These are phyloP conservation scores for Microdochium bolleyi DNA, from an alignment of 2,329 filamentous ascomycete genomes.

Conservation along the genomic window DNA sequence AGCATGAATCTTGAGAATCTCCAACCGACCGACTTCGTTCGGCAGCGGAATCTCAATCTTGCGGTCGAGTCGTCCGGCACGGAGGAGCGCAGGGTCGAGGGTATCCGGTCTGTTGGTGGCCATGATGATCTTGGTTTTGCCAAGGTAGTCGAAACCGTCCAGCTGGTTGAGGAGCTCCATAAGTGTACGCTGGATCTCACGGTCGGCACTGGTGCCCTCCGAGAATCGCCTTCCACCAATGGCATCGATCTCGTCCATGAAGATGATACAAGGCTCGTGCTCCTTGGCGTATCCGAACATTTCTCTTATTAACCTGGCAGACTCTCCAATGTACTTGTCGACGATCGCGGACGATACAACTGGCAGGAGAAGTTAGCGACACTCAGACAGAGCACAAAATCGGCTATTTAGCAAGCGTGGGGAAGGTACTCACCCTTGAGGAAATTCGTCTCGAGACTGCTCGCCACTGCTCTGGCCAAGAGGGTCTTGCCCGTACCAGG, in stretches of 20 bases:
- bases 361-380: slow-evolving; percentile 27
- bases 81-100: slow-evolving; percentile 83
- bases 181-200: slow-evolving; percentile 94
- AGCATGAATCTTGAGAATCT: slow-evolving; percentile 97
- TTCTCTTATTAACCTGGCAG: slow-evolving; percentile 90
- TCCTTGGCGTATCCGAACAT: slow-evolving; percentile 99
- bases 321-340: slow-evolving; percentile 99
- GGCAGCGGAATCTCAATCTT: slow-evolving; percentile 98
- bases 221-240: slow-evolving; percentile 96
- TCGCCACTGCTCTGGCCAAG: slow-evolving; percentile 87
- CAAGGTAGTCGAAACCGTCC: slow-evolving; percentile 97
- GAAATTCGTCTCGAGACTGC: slow-evolving; percentile 96
- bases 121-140: slow-evolving; percentile 99
- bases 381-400: background rate
- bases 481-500: slow-evolving; percentile 96
- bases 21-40: slow-evolving; percentile 90
- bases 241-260: slow-evolving; percentile 99
- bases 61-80: slow-evolving; percentile 87
- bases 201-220: slow-evolving; percentile 93
- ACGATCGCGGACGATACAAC: slow-evolving; percentile 98
- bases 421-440: slow-evolving; percentile 63
- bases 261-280: slow-evolving; percentile 99
- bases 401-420: background rate
- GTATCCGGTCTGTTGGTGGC: slow-evolving; percentile 96
- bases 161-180: slow-evolving; percentile 99